These are phyloP conservation scores for Flaveria brownii DNA, from an alignment of 129 eudicot species.

Conservation along the genomic window DNA sequence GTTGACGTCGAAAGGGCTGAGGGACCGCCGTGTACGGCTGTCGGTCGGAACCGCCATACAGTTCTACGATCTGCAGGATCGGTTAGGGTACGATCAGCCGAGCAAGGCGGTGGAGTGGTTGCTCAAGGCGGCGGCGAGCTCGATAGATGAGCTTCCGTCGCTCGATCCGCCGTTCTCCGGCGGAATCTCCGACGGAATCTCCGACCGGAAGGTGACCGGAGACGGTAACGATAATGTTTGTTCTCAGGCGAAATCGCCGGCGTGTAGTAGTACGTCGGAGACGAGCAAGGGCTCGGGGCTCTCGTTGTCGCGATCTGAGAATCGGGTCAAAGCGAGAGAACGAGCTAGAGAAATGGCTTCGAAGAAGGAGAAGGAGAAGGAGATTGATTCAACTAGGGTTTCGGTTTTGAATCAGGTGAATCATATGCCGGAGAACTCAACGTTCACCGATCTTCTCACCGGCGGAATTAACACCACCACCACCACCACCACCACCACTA, in stretches of 20 bases:
- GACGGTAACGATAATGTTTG: background rate
- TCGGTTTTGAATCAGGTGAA: conserved; percentile 33
- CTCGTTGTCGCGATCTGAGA: conserved; percentile 75
- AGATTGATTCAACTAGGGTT: conserved; percentile 27
- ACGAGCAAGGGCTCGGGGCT: conserved; percentile 88
- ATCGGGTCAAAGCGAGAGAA: conserved; percentile 66
- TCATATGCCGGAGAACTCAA: conserved; percentile 48
- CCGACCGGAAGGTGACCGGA: background rate
- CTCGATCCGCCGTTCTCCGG: conserved; percentile 57
- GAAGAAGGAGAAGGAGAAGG: conserved; percentile 58
- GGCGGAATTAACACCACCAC: conserved; percentile 42
- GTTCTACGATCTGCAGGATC: conserved; percentile 86
- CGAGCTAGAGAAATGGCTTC: conserved; percentile 77
- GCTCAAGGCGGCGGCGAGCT: conserved; percentile 66
- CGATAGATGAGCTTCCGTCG: conserved; percentile 73
- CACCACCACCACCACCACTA: conserved; percentile 22
- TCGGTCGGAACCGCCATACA: conserved; percentile 86
- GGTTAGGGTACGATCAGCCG: conserved; percentile 87
- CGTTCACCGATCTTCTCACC: conserved; percentile 81
- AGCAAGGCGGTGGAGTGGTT: conserved; percentile 97
- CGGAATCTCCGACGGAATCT: conserved; percentile 32
- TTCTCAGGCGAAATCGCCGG: conserved; percentile 49
- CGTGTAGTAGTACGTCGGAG: conserved; percentile 80
- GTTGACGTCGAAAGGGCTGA: conserved; percentile 73
- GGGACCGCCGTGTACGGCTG: conserved; percentile 79